Base-by-base conservation (phyloP, 129 eudicot genomes). In the Heracleum sosnowskyi region DNA sequence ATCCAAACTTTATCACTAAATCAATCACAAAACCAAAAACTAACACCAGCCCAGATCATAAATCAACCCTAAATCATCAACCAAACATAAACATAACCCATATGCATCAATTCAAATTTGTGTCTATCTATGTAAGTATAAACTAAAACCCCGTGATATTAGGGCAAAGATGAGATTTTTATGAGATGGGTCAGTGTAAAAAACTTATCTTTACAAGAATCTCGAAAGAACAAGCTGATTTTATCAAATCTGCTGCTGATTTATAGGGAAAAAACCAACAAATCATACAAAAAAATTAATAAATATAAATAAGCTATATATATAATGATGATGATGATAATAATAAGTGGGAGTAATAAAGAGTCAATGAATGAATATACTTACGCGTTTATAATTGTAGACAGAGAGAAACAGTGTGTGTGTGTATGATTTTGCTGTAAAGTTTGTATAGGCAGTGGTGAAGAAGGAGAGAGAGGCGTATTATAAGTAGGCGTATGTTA, bases 341-440 rank as follows among this genome's bases (percentile, higher is more conserved):
- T 60, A 60, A 60, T 11, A 7, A 60, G 68, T 60, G 68, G 68
- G 33, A 8, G 60, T 16, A 15, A 49, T 11, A 74, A 15, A 17
- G 39, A 44, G 60, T 73, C 77, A 73, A 73, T 73, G 77, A 73
- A 73, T 73, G 77, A 28, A 26, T 40, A 26, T 40, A 73, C 60
- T 73, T 73, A 44, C 77, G 77, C 37, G 51, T 26, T 2, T 16
- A 7, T 10, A 8, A 26, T 2, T 11, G 33, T 45, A 73, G 74
- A 20, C 31, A 36, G 74, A 20, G 74, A 36, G 16, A 69, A 16
- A 16, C 1, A 0, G 41, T 28, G 39, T 11, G 39, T n/a, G 29
- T 18, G 37, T 37, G 0, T 37, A 16, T 34, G 10, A 45, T n/a
- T 72, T 73, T 73, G 46, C 76, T 24, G 51, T 73, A 18, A 40